Conservation (phyloP, 108 stramenopile genomes). For the Pseudonitzschia pungens region DNA sequence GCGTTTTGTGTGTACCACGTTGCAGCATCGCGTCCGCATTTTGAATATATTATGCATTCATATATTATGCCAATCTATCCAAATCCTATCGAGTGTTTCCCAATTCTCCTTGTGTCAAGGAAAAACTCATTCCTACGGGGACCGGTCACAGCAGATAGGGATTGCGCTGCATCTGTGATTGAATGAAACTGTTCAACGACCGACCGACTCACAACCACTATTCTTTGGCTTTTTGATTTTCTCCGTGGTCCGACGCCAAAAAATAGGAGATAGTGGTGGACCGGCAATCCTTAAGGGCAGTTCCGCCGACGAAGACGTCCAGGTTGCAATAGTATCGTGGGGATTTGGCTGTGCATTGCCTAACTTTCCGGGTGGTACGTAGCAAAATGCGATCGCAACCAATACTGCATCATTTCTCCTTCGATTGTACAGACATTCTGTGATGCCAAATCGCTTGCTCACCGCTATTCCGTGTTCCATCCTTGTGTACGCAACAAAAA, state of each 20-base stretch:
- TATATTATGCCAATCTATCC: too few species aligned
- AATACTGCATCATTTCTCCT: too few species aligned
- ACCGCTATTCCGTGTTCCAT: not conserved
- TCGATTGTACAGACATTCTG: not conserved
- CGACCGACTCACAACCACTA: not conserved
- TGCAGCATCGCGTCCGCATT: too few species aligned
- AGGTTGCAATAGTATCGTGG: conserved; percentile 32
- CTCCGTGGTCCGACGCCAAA: not conserved
- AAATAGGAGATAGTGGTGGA: conserved; percentile 8
- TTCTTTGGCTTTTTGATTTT: too few species aligned
- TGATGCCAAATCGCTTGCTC: not conserved
- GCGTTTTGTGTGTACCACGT: too few species aligned
- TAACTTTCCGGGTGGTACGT: conserved; percentile 45
- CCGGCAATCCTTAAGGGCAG: conserved; percentile 2
- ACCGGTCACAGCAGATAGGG: too few species aligned
- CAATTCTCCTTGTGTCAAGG: too few species aligned
- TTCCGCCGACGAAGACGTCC: conserved; percentile 7
- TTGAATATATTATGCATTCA: too few species aligned
- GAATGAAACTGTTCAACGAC: not conserved
- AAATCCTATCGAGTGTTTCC: too few species aligned
- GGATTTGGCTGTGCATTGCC: conserved; percentile 28
- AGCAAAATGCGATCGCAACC: not conserved
- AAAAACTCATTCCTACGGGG: too few species aligned
- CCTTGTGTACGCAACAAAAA: too few species aligned
- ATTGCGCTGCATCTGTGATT: too few species aligned